phyloP scores from a whole-genome alignment of 768 basidiomycete species.

The Neoboletus brunneissimus region DNA sequence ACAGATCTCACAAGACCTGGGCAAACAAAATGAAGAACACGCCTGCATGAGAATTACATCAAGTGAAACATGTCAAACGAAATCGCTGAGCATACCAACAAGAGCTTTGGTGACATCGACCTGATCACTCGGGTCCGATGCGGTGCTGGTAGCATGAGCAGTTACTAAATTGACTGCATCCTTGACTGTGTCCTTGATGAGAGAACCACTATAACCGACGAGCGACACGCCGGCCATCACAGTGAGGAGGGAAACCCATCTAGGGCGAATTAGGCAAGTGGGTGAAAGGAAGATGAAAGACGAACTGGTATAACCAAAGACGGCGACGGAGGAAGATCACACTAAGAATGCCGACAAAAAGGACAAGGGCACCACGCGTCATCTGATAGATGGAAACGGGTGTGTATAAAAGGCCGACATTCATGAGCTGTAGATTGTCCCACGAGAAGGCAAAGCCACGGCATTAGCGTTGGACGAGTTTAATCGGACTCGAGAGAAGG shows the following conservation, averaged over 20 bases:
- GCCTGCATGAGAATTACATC: conserved; percentile 43
- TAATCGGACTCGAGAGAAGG: conserved; percentile 4
- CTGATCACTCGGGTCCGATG: conserved; percentile 48
- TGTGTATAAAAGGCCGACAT: conserved; percentile 90
- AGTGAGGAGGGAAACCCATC: conserved; percentile 87
- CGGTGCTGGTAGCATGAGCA: conserved; percentile 27
- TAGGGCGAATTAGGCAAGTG: conserved; percentile 26
- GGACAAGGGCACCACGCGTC: conserved; percentile 88
- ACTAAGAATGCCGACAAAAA: conserved; percentile 89
- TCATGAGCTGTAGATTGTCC: conserved; percentile 65
- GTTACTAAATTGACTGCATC: conserved; percentile 33
- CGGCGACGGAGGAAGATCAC: conserved; percentile 87
- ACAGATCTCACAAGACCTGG: conserved; percentile 76
- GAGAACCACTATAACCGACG: conserved; percentile 86
- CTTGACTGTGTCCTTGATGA: conserved; percentile 72
- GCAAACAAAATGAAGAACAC: conserved; percentile 92
- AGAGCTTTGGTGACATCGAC: conserved; percentile 69
- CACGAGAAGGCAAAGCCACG: conserved; percentile 10
- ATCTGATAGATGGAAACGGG: conserved; percentile 98
- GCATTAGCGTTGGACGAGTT: conserved; percentile 17
- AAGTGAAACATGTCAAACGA: conserved; percentile 14
- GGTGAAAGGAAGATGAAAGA: conserved; percentile 6
- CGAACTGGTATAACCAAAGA: conserved; percentile 84
- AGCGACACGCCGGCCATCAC: conserved; percentile 84
- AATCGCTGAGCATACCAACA: conserved; percentile 48